phyloP scores from a whole-genome alignment of 2,329 filamentous ascomycete genomes.

The Ramularia endophylla region DNA sequence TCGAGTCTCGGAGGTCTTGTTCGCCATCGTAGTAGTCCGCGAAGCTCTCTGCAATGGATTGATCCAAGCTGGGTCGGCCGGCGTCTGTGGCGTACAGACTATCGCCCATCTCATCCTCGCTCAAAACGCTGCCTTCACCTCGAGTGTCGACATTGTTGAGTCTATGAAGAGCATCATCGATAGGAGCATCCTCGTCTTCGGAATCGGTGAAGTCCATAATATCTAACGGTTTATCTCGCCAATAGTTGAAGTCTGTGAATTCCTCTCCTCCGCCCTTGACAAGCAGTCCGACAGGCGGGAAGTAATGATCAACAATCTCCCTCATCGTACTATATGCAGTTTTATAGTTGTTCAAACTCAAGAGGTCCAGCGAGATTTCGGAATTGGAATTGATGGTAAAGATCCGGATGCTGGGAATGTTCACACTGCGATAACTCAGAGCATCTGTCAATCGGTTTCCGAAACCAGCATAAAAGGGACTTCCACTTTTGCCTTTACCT shows the following conservation, averaged over 20 bases:
- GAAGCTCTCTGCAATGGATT: slow-evolving; percentile 15
- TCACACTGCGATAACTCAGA: slow-evolving; percentile 89
- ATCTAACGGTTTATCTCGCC: slow-evolving; percentile 78
- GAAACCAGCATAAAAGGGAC: slow-evolving; percentile 92
- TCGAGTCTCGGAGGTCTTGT: slow-evolving; percentile 3
- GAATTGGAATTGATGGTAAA: slow-evolving; percentile 99
- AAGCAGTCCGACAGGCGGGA: slow-evolving; percentile 81
- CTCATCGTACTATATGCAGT: slow-evolving; percentile 96
- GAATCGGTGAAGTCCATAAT: slow-evolving; percentile 84
- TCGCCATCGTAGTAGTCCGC: slow-evolving; percentile 18
- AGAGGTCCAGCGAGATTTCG: slow-evolving; percentile 83
- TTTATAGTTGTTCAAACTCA: slow-evolving; percentile 90
- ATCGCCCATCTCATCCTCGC: slow-evolving; percentile 28
- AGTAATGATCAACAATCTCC: slow-evolving; percentile 97
- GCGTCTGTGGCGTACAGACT: slow-evolving; percentile 13
- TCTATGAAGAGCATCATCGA: slow-evolving; percentile 9
- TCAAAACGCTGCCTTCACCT: slow-evolving; percentile 18
- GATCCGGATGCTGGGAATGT: slow-evolving; percentile 88
- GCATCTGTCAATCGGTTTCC: slow-evolving; percentile 96
- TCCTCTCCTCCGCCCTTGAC: slow-evolving; percentile 87
- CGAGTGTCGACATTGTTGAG: slow-evolving; percentile 10
- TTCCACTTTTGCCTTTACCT: slow-evolving; percentile 25
- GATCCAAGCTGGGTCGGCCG: slow-evolving; percentile 15
- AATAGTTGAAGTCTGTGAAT: slow-evolving; percentile 96
- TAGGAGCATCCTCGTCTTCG: slow-evolving; percentile 53